These are phyloP conservation scores for Lunasporangiospora selenospora DNA, from an alignment of 192 early-diverging fungal genomes.

Conservation along the genomic window DNA sequence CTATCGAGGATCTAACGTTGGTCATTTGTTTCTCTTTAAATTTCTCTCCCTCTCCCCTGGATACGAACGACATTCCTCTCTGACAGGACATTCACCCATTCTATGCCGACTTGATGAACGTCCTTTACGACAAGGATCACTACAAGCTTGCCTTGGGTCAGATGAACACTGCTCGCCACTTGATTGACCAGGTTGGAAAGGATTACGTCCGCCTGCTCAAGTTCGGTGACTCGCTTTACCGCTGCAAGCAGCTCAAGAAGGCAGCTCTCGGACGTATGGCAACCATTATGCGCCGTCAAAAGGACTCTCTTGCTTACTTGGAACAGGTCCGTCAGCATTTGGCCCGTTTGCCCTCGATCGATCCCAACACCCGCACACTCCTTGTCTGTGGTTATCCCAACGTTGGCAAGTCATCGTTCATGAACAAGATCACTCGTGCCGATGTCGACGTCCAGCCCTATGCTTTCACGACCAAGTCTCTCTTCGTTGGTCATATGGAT, in stretches of 20 bases:
- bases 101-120: slow-evolving; percentile 99
- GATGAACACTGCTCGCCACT: slow-evolving; percentile 96
- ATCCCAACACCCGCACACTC: slow-evolving; percentile 99
- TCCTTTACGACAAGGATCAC: slow-evolving; percentile 99
- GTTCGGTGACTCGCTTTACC: slow-evolving; percentile 99
- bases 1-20: too few species aligned
- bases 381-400: slow-evolving; percentile 99
- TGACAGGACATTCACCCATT: slow-evolving; percentile 99
- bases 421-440: slow-evolving; percentile 98
- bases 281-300: slow-evolving; percentile 99
- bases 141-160: slow-evolving; percentile 99
- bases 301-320: slow-evolving; percentile 95
- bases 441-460: slow-evolving; percentile 99
- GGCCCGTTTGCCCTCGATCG: slow-evolving; percentile 97
- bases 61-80: too few species aligned
- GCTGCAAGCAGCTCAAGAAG: slow-evolving; percentile 99
- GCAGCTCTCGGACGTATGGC: slow-evolving; percentile 99
- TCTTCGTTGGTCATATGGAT: slow-evolving; percentile 99
- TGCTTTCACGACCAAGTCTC: slow-evolving; percentile 99
- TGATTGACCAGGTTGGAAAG: slow-evolving; percentile 97
- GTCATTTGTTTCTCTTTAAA: background rate
- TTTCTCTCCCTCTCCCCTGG: background rate
- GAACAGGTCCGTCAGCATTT: slow-evolving; percentile 99
- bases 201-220: slow-evolving; percentile 97
- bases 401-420: slow-evolving; percentile 98